A percentile compares a stretch with the other conserved stretches of the same genome.
These are phyloP conservation scores for Neurospora crassa DNA, from an alignment of 2,329 filamentous ascomycete genomes.

Conservation along the genomic window DNA sequence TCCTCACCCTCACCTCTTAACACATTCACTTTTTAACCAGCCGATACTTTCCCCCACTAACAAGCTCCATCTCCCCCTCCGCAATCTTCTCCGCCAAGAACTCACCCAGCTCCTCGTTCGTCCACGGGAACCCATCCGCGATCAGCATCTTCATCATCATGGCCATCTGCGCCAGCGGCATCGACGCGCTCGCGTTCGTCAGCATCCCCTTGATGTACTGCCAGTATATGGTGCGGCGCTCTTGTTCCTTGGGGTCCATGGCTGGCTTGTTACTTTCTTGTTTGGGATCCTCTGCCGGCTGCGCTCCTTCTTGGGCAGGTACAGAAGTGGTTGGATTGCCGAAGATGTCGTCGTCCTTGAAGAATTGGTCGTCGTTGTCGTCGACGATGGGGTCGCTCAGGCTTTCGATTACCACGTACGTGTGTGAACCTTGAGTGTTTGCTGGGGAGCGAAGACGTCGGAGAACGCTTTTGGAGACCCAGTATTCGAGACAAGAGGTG, in stretches of 20 bases:
- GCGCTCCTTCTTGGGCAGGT: conserved; percentile 17
- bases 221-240: conserved; percentile 62
- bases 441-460: conserved; percentile 33
- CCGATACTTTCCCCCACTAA: conserved; percentile 57
- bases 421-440: conserved; percentile 27
- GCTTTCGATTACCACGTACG: conserved; percentile 60
- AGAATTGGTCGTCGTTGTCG: conserved; percentile 4
- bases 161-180: conserved; percentile 71
- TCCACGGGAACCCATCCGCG: conserved; percentile 79
- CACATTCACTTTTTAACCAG: conserved; percentile 42
- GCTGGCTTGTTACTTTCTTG: conserved; percentile 26
- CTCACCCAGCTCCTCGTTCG: conserved; percentile 76
- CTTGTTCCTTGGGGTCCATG: conserved; percentile 54
- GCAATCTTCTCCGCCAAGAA: conserved; percentile 73
- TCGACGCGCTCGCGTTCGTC: conserved; percentile 73
- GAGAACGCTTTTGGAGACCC: conserved; percentile 60
- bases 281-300: conserved; percentile 24
- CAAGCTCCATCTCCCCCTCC: conserved; percentile 58
- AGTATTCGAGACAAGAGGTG: conserved; percentile 57
- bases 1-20: background rate
- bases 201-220: conserved; percentile 93
- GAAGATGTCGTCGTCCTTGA: conserved; percentile 15
- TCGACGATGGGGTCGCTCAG: conserved; percentile 24
- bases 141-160: conserved; percentile 96
- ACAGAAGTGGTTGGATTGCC: conserved; percentile 15